These are phyloP conservation scores for Penicillium angulare DNA, from an alignment of 495 filamentous ascomycete species.

Conservation along the genomic window DNA sequence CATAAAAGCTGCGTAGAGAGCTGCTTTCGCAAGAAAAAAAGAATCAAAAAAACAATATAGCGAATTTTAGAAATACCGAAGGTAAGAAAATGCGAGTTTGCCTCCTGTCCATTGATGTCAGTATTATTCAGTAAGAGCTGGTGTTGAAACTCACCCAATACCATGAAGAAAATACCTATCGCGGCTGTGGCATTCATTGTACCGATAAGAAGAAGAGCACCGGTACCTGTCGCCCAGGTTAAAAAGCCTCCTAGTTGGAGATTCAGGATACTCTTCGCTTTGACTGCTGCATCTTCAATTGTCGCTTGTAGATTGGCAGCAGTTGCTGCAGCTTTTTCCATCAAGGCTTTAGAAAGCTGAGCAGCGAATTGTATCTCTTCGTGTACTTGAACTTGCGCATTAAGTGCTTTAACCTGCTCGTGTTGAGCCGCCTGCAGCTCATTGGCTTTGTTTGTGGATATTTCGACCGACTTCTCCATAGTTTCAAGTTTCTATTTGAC, in stretches of 20 bases:
- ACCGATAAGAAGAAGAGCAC: neutral
- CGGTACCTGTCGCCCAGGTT: too few species aligned
- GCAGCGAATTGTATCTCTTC: constrained; percentile 32
- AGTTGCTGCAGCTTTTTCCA: constrained; percentile 35
- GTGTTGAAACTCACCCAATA: neutral
- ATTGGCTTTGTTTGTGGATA: constrained; percentile 35
- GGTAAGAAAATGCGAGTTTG: neutral
- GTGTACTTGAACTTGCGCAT: constrained; percentile 34
- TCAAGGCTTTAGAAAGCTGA: constrained; percentile 35
- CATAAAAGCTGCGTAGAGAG: too few species aligned
- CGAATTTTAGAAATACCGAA: neutral
- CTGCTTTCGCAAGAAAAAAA: too few species aligned
- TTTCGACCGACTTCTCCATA: constrained; percentile 35
- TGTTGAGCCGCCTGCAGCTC: constrained; percentile 37
- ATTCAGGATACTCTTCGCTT: constrained; percentile 27
- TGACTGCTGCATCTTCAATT: constrained; percentile 40
- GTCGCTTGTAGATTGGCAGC: constrained; percentile 41
- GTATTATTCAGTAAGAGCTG: neutral
- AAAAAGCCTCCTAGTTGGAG: constrained; percentile 17
- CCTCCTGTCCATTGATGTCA: neutral
- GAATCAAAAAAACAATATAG: neutral
- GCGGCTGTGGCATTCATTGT: neutral
- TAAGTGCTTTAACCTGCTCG: constrained; percentile 33
- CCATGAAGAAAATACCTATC: neutral
- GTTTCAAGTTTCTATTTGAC: constrained; percentile 19